Evolutionary conservation across 148 eudicot genomes (phyloP).

Genomic region (Oxyria digyna): DNA sequence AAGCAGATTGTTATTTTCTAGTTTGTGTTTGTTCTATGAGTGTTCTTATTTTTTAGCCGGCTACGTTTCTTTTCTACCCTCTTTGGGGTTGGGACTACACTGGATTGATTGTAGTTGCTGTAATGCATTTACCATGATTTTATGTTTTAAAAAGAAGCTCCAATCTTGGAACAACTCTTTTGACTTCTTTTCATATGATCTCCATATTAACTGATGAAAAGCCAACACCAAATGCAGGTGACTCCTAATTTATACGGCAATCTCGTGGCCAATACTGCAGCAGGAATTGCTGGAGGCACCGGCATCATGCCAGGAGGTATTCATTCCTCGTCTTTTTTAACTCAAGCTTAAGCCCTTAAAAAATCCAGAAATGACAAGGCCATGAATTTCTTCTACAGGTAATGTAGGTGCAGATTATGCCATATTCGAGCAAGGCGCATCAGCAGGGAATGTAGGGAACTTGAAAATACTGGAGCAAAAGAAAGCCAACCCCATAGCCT

Average conservation of each 20-base stretch:
- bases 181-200: no score
- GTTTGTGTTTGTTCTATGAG: no score
- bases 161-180: no score
- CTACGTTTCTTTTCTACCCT: no score
- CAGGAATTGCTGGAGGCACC: slow-evolving; percentile 85
- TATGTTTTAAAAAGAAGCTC: not conserved
- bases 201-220: slow-evolving; percentile 11
- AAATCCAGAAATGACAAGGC: no score
- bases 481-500: slow-evolving; percentile 75
- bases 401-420: slow-evolving; percentile 77
- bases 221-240: slow-evolving; percentile 28
- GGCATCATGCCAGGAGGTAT: slow-evolving; percentile 87
- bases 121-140: not conserved
- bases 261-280: slow-evolving; percentile 72
- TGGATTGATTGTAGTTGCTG: no score
- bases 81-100: no score
- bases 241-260: slow-evolving; percentile 88
- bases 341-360: not conserved
- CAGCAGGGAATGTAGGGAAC: slow-evolving; percentile 87
- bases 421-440: slow-evolving; percentile 87
- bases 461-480: slow-evolving; percentile 41
- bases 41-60: no score
- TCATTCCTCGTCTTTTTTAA: not conserved
- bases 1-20: not conserved
- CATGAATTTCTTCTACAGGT: slow-evolving; percentile 24